A percentile compares a stretch with the other conserved stretches of the same genome.
Conservation (phyloP, 202 grass and related monocot genomes). For the Dendrocalamus latiflorus region DNA sequence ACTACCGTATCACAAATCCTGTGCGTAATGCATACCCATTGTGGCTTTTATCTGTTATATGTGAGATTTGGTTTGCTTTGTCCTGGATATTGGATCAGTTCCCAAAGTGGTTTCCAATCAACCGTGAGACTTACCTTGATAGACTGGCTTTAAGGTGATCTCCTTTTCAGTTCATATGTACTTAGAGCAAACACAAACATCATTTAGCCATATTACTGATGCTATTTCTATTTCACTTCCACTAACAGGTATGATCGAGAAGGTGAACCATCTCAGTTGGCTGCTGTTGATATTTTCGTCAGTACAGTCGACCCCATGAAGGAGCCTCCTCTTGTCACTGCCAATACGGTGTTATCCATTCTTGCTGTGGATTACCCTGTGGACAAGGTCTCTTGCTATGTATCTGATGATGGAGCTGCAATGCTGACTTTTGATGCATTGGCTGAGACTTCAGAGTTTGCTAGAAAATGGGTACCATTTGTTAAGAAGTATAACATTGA, state of each 20-base stretch:
- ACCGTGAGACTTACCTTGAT: too few species aligned
- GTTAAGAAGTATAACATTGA: conserved; percentile 95
- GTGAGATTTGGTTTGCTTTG: too few species aligned
- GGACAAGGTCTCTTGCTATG: conserved; percentile 96
- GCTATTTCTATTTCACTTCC: conserved; percentile 23
- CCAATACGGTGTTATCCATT: conserved; percentile 94
- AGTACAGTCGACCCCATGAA: conserved; percentile 98
- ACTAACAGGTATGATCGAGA: conserved; percentile 84
- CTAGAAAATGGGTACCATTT: conserved; percentile 99
- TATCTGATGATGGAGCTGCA: conserved; percentile 92
- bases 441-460: conserved; percentile 93
- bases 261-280: conserved; percentile 95
- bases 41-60: too few species aligned
- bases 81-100: too few species aligned
- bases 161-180: too few species aligned
- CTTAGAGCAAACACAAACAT: too few species aligned
- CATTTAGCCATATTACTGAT: conserved; percentile 31
- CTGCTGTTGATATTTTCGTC: conserved; percentile 98
- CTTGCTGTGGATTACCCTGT: conserved; percentile 96
- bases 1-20: too few species aligned
- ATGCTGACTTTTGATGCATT: conserved; percentile 95
- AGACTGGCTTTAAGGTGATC: too few species aligned
- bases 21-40: too few species aligned
- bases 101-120: too few species aligned
- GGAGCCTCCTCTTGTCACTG: conserved; percentile 96